phyloP scores from a whole-genome alignment of 306 rosid species.

The Rosa multiflora region DNA sequence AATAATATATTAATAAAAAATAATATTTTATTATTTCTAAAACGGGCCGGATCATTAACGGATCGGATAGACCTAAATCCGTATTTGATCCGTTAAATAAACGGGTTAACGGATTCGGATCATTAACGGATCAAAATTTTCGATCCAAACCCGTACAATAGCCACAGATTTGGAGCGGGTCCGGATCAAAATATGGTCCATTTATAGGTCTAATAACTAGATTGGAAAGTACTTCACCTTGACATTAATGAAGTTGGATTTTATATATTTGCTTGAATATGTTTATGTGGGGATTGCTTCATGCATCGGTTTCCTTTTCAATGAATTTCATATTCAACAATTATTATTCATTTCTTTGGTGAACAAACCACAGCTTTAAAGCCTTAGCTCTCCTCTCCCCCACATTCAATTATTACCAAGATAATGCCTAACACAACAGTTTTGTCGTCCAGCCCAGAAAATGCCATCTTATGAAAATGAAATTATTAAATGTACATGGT shows the following conservation, averaged over 20 bases:
- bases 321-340: neutral
- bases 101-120: too few relatives aligned
- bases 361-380: constrained; percentile 3
- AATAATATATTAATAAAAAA: too few relatives aligned
- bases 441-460: constrained; percentile 7
- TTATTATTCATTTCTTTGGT: neutral
- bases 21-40: too few relatives aligned
- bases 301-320: constrained; percentile 7
- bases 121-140: too few relatives aligned
- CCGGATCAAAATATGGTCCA: too few relatives aligned
- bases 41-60: too few relatives aligned
- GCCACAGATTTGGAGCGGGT: too few relatives aligned
- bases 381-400: constrained; percentile 2
- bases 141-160: too few relatives aligned
- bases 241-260: neutral
- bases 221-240: neutral
- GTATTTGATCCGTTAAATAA: too few relatives aligned
- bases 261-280: neutral
- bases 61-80: too few relatives aligned
- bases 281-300: neutral
- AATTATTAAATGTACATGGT: neutral
- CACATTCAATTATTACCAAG: constrained; percentile 3
- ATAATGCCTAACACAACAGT: neutral
- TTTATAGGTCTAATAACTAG: too few relatives aligned
- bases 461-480: constrained; percentile 4